Percentiles rank a stretch among this genome's conserved stretches.
Conservation (phyloP, 805 yeast species). For the Cyberlindnera americana region DNA sequence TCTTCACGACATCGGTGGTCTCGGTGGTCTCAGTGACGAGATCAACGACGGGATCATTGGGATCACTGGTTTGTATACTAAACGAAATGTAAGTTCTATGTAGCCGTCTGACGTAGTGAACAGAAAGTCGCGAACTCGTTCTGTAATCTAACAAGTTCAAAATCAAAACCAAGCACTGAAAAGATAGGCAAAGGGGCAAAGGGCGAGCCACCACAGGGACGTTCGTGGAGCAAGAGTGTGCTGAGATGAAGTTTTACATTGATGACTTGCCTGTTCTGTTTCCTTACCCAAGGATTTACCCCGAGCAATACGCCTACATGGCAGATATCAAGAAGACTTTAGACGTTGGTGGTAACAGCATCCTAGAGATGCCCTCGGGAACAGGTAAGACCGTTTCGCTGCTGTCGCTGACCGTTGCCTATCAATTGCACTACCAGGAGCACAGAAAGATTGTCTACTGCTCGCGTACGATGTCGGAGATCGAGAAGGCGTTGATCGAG, state of each 20-base stretch:
- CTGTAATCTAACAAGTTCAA: no score
- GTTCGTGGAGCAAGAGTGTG: no score
- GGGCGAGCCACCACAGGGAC: no score
- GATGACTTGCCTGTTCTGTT: slow-evolving; percentile 95
- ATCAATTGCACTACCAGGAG: slow-evolving; percentile 92
- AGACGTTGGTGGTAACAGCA: slow-evolving; percentile 96
- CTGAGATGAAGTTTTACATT: slow-evolving; percentile 58
- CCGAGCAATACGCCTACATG: slow-evolving; percentile 98
- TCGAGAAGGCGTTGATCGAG: slow-evolving; percentile 94
- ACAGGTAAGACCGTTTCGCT: slow-evolving; percentile 96
- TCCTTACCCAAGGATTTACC: slow-evolving; percentile 95
- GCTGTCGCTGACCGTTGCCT: slow-evolving; percentile 87
- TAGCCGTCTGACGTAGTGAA: no score
- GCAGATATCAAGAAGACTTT: slow-evolving; percentile 88
- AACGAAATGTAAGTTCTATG: no score
- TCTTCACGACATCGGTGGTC: no score
- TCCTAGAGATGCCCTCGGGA: slow-evolving; percentile 98
- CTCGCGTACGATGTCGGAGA: slow-evolving; percentile 99
- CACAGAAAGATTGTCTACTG: slow-evolving; percentile 93
- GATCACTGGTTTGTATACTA: no score
- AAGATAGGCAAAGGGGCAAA: no score
- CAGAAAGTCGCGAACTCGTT: no score
- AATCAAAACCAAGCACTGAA: no score
- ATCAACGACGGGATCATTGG: no score
- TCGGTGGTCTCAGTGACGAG: no score